A percentile compares a stretch with the other conserved stretches of the same genome.
Conservation (phyloP, 495 filamentous ascomycete species). For the Podospora tetraspora region DNA sequence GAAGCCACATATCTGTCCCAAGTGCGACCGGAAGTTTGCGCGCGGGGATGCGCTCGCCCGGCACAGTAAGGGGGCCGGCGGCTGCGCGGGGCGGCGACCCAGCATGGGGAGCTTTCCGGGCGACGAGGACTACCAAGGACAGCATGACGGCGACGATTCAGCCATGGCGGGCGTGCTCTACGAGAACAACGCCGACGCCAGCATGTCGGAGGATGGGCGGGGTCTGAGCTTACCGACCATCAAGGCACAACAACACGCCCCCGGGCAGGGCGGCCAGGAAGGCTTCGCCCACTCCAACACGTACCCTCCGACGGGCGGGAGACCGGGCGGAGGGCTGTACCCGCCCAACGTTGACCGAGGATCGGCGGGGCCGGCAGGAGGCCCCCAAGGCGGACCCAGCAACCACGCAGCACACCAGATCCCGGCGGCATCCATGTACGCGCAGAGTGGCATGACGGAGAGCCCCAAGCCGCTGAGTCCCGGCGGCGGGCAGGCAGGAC, state of each 20-base stretch:
- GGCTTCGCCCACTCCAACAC: conserved; percentile 54
- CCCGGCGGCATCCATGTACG: conserved; percentile 58
- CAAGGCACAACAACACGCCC: conserved; percentile 63
- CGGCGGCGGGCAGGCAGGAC: conserved; percentile 53
- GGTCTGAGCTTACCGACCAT: conserved; percentile 64
- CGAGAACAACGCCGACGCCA: conserved; percentile 52
- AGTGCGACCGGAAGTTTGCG: conserved; percentile 90
- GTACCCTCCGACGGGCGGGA: conserved; percentile 65
- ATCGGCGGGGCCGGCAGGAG: conserved; percentile 48
- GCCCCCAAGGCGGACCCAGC: conserved; percentile 37
- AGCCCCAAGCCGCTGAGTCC: conserved; percentile 85
- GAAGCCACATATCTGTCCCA: conserved; percentile 87
- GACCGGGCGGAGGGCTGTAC: conserved; percentile 50
- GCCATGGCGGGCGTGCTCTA: conserved; percentile 74
- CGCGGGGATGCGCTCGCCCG: conserved; percentile 90
- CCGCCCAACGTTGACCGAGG: conserved; percentile 53
- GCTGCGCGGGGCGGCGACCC: conserved; percentile 83
- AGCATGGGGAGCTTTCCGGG: conserved; percentile 81
- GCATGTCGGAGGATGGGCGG: conserved; percentile 45
- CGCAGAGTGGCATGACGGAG: conserved; percentile 70
- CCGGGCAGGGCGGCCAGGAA: conserved; percentile 43
- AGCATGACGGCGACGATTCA: conserved; percentile 60
- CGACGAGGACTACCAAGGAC: conserved; percentile 64
- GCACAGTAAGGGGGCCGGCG: conserved; percentile 93
- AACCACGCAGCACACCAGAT: conserved; percentile 44